Percentiles rank a stretch among this genome's conserved stretches.
Conservation (phyloP, 2,329 filamentous ascomycete genomes). For the Alternaria infectoria region DNA sequence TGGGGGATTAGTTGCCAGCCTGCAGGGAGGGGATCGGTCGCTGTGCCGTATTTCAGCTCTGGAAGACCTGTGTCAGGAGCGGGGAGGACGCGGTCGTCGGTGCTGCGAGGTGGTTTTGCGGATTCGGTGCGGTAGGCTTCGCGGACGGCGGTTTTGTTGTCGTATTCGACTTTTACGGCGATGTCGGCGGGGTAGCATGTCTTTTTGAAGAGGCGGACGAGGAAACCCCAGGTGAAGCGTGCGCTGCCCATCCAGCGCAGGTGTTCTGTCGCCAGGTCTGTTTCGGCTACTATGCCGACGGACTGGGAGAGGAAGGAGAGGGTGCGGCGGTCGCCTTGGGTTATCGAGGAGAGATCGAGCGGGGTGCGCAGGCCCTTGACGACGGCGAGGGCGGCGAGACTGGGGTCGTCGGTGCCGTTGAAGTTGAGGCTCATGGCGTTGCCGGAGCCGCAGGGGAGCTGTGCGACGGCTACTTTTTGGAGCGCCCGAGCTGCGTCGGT, state of each 20-base stretch:
- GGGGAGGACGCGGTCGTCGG: conserved; percentile 33
- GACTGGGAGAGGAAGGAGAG: conserved; percentile 92
- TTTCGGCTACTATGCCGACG: conserved; percentile 87
- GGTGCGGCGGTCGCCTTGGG: conserved; percentile 74
- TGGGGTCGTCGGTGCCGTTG: conserved; percentile 78
- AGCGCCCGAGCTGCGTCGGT: conserved; percentile 77
- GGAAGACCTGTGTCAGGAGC: conserved; percentile 62
- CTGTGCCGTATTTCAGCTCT: conserved; percentile 76
- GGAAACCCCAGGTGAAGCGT: conserved; percentile 83
- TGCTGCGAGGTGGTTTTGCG: conserved; percentile 27
- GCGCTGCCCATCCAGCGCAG: conserved; percentile 90
- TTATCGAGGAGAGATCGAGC: conserved; percentile 85
- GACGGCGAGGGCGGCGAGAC: conserved; percentile 78
- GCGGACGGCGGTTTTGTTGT: conserved; percentile 75
- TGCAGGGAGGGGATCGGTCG: conserved; percentile 75
- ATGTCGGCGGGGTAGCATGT: conserved; percentile 88
- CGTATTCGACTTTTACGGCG: conserved; percentile 80
- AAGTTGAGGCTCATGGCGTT: conserved; percentile 94
- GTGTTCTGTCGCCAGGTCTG: conserved; percentile 87
- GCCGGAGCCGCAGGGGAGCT: conserved; percentile 90
- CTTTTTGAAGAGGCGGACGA: conserved; percentile 76
- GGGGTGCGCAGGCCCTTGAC: conserved; percentile 87
- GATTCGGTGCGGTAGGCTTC: conserved; percentile 66
- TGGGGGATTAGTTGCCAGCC: conserved; percentile 78
- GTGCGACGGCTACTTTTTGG: conserved; percentile 77